Conservation (phyloP, 768 basidiomycete species). For the Mycena sanguinolenta region DNA sequence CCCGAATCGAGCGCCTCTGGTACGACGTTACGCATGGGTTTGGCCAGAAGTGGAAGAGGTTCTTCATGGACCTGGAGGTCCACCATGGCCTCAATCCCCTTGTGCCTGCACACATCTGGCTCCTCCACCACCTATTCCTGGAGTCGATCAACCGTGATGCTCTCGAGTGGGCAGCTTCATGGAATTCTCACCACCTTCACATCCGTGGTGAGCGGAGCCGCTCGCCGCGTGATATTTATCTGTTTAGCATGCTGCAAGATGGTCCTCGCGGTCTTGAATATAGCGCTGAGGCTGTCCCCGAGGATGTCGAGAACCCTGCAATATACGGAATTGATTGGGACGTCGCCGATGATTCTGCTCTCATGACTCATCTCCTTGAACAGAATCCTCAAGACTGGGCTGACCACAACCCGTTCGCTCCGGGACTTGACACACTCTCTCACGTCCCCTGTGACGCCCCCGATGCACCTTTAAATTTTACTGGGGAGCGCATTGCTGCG, state of each 20-base stretch:
- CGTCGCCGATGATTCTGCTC: slow-evolving; percentile 16
- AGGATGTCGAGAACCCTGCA: slow-evolving; percentile 16
- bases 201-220: slow-evolving; percentile 27
- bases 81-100: slow-evolving; percentile 40
- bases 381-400: slow-evolving; percentile 32
- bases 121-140: slow-evolving; percentile 48
- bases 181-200: slow-evolving; percentile 44
- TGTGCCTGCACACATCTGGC: too few relatives aligned
- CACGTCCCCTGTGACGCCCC: slow-evolving; percentile 20
- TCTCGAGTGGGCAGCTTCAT: slow-evolving; percentile 42
- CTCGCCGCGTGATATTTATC: slow-evolving; percentile 36
- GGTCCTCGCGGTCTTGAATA: slow-evolving; percentile 34
- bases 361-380: slow-evolving; percentile 28
- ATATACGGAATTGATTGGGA: slow-evolving; percentile 37
- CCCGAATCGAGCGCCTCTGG: slow-evolving; percentile 45
- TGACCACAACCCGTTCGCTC: slow-evolving; percentile 23
- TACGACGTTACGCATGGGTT: slow-evolving; percentile 45
- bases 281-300: not conserved
- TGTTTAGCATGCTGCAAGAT: slow-evolving; percentile 37
- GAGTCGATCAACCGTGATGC: slow-evolving; percentile 40
- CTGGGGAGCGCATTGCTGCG: not conserved
- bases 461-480: not conserved
- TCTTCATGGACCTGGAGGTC: slow-evolving; percentile 46
- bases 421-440: not conserved
- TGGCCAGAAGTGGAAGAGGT: slow-evolving; percentile 47